phyloP scores from a whole-genome alignment of 768 basidiomycete genomes.

The Amanita phalloides region DNA sequence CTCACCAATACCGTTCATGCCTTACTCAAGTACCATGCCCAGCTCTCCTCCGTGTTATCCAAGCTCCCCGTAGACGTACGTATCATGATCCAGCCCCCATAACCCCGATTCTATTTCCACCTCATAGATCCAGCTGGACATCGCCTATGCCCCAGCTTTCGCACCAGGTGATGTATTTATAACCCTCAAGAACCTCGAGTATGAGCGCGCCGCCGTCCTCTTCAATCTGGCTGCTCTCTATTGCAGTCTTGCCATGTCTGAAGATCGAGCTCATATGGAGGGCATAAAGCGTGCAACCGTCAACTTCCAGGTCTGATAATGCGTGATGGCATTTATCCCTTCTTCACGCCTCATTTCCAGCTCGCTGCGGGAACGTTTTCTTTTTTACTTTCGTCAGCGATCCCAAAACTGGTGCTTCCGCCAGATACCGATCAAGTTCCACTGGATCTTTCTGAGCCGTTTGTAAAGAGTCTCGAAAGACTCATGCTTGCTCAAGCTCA shows the following conservation, averaged over 20 bases:
- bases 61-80: conserved; percentile 77
- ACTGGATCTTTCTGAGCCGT: conserved; percentile 53
- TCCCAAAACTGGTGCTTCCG: conserved; percentile 40
- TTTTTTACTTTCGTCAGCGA: conserved; percentile 41
- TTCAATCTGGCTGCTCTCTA: conserved; percentile 87
- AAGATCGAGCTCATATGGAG: conserved; percentile 62
- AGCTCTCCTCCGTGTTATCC: conserved; percentile 70
- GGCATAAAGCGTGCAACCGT: conserved; percentile 75
- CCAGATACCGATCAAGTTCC: conserved; percentile 44
- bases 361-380: conserved; percentile 65
- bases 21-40: conserved; percentile 78
- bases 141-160: conserved; percentile 71
- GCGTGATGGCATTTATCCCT: not conserved
- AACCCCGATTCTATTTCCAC: conserved; percentile 5
- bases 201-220: conserved; percentile 68
- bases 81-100: conserved; percentile 2
- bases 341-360: conserved; percentile 18
- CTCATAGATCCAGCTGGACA: conserved; percentile 54
- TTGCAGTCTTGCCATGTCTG: conserved; percentile 62
- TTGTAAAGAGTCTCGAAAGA: conserved; percentile 52
- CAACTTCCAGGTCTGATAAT: conserved; percentile 52
- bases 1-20: conserved; percentile 42
- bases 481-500: conserved; percentile 92
- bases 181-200: conserved; percentile 62
- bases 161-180: conserved; percentile 43